Evolutionary conservation across 345 rosid species (phyloP).

Genomic region (Arabidopsis suecica): DNA sequence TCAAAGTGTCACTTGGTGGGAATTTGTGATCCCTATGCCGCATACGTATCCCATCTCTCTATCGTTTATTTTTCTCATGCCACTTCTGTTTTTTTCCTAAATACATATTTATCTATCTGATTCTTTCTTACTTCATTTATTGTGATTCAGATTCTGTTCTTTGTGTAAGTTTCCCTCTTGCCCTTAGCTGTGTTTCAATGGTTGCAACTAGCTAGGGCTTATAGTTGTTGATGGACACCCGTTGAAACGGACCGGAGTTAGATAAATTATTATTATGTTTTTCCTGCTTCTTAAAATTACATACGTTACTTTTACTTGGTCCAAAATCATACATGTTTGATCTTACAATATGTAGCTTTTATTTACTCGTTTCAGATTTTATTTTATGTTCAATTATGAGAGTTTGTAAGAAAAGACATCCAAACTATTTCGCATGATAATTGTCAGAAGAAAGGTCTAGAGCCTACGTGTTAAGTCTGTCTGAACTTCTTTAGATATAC

Average conservation of each 20-base stretch:
- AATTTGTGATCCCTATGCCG: slow-evolving; percentile 42
- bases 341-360: neutral
- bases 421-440: neutral
- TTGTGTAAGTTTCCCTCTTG: slow-evolving; percentile 11
- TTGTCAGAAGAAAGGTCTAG: neutral
- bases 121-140: slow-evolving; percentile 34
- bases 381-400: neutral
- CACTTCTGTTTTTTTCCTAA: slow-evolving; percentile 33
- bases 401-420: neutral
- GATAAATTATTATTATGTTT: neutral
- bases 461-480: neutral
- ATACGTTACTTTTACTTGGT: neutral
- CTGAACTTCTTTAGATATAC: neutral
- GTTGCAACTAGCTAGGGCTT: slow-evolving; percentile 38
- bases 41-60: slow-evolving; percentile 45
- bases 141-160: slow-evolving; percentile 37
- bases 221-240: slow-evolving; percentile 21
- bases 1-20: slow-evolving; percentile 40
- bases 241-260: slow-evolving; percentile 7
- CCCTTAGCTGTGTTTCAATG: slow-evolving; percentile 35
- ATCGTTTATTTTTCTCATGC: slow-evolving; percentile 47
- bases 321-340: neutral
- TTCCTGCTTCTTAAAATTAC: neutral
- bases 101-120: slow-evolving; percentile 30
- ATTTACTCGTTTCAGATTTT: neutral